phyloP scores from a whole-genome alignment of 257 asterid genomes.

The Ajuga chamaepitys region DNA sequence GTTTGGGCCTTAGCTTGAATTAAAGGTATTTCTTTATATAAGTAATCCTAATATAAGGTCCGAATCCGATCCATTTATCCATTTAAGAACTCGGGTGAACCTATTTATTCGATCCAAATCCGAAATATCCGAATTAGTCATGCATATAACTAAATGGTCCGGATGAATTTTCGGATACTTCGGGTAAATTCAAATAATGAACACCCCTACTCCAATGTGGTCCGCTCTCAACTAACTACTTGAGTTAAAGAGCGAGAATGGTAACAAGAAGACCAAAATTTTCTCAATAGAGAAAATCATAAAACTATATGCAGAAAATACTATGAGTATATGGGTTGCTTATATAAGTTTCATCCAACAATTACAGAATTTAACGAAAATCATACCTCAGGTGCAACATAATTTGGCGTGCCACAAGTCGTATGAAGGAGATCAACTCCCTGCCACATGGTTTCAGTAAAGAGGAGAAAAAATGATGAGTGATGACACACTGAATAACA shows the following conservation, averaged over 20 bases:
- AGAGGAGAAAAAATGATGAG: slow-evolving; percentile 4
- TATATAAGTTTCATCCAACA: background rate
- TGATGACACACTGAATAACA: background rate
- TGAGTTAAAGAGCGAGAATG: background rate
- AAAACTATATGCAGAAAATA: slow-evolving; percentile 7
- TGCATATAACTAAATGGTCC: too few species aligned
- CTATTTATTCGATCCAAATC: too few species aligned
- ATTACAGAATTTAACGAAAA: slow-evolving; percentile 6
- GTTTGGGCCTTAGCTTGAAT: too few species aligned
- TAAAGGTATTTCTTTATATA: too few species aligned
- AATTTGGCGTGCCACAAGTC: slow-evolving; percentile 95
- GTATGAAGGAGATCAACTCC: slow-evolving; percentile 95
- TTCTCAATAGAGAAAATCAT: background rate
- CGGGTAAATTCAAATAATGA: too few species aligned
- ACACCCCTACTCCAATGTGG: too few species aligned
- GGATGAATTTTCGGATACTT: too few species aligned
- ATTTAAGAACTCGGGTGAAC: too few species aligned
- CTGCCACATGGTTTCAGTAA: slow-evolving; percentile 34
- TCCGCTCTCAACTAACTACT: background rate
- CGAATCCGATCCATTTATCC: too few species aligned
- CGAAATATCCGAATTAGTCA: too few species aligned
- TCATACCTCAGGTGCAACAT: slow-evolving; percentile 94
- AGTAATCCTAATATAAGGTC: too few species aligned
- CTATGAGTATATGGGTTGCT: background rate
- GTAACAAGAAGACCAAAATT: background rate